Conservation (phyloP, 2,329 filamentous ascomycete genomes). For the Talaromyces piceae region DNA sequence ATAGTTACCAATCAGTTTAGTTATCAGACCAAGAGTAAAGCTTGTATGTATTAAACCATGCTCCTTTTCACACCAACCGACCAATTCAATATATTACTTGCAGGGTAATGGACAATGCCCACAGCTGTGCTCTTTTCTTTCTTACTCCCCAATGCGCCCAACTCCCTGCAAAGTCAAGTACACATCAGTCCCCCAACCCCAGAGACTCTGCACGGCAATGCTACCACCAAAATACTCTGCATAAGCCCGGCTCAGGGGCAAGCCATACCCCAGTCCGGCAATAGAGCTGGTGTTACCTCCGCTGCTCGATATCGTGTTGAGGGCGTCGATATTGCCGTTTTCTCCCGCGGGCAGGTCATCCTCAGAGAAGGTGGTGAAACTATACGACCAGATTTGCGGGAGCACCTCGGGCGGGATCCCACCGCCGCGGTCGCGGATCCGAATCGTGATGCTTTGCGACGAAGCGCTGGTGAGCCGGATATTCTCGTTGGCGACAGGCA, state of each 20-base stretch:
- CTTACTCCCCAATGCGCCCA: conserved; percentile 39
- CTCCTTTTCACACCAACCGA: no score
- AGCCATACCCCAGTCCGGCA: conserved; percentile 84
- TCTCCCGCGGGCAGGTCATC: conserved; percentile 45
- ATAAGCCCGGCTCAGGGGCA: conserved; percentile 85
- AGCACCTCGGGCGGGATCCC: conserved; percentile 81
- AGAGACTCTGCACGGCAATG: conserved; percentile 88
- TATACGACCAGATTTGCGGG: conserved; percentile 91
- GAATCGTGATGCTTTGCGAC: conserved; percentile 80
- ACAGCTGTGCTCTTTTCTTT: no score
- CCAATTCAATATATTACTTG: no score
- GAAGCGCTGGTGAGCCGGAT: conserved; percentile 34
- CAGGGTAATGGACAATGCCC: no score
- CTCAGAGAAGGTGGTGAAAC: conserved; percentile 88
- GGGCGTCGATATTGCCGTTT: conserved; percentile 54
- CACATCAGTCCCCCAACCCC: conserved; percentile 78
- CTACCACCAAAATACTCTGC: conserved; percentile 97
- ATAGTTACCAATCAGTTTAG: no score
- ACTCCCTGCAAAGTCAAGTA: conserved; percentile 57
- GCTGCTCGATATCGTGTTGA: conserved; percentile 67
- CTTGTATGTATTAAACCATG: no score
- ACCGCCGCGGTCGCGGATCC: conserved; percentile 90
- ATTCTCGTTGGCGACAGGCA: conserved; percentile 24
- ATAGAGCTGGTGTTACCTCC: conserved; percentile 67
- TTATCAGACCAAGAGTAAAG: no score